Conservation (phyloP, 2,329 filamentous ascomycete species). For the Penicillium verrucosum region DNA sequence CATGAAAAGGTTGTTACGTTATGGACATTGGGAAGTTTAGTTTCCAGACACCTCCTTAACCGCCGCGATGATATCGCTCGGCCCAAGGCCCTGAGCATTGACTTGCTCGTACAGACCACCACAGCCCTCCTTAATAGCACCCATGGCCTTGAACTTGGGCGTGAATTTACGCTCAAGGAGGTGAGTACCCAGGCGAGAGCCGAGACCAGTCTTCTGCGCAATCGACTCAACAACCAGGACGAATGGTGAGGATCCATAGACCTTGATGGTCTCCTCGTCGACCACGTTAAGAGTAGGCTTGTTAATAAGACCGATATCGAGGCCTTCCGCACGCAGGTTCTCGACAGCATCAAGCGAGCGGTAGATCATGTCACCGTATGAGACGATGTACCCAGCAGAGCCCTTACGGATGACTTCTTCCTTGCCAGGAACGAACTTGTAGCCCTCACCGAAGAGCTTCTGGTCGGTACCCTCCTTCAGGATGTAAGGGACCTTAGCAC, state of each 20-base stretch:
- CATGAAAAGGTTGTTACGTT: conserved; percentile 3
- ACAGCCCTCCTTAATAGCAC: conserved; percentile 39
- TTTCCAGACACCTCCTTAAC: conserved; percentile 28
- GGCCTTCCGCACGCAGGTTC: conserved; percentile 33
- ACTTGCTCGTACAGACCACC: conserved; percentile 41
- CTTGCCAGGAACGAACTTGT: conserved; percentile 38
- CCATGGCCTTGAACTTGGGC: conserved; percentile 38
- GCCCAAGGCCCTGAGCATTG: conserved; percentile 38
- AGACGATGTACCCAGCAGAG: conserved; percentile 38
- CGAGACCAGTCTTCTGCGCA: conserved; percentile 41
- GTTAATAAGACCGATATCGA: conserved; percentile 41
- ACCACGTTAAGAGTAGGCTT: conserved; percentile 41
- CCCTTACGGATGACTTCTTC: conserved; percentile 40
- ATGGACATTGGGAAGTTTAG: conserved; percentile 1
- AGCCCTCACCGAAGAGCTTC: conserved; percentile 35
- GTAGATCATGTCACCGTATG: conserved; percentile 43
- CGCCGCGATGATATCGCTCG: conserved; percentile 32
- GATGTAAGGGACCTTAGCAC: conserved; percentile 39
- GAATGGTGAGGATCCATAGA: conserved; percentile 38
- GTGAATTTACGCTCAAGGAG: conserved; percentile 38
- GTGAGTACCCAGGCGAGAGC: conserved; percentile 37
- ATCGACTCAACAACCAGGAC: conserved; percentile 40
- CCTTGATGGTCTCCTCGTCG: conserved; percentile 38
- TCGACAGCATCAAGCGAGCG: conserved; percentile 41
- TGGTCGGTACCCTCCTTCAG: conserved; percentile 37